These are phyloP conservation scores for Aspergillus ellipticus DNA, from an alignment of 495 filamentous ascomycete species.

Conservation along the genomic window DNA sequence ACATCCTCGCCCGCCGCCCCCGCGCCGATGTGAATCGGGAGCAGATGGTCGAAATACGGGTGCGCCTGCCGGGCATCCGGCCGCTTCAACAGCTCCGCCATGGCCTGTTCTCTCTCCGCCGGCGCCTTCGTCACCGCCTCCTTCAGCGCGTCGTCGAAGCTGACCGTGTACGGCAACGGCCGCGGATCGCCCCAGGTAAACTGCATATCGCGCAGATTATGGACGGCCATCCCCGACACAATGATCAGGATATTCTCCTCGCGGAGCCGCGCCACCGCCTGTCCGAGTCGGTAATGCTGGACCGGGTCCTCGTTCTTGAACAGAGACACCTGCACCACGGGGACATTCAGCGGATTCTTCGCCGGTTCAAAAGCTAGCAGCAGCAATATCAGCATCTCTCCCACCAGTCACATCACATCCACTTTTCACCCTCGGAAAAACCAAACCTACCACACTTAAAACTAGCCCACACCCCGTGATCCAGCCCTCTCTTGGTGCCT, in stretches of 20 bases:
- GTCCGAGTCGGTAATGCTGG: constrained; percentile 68
- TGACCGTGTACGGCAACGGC: constrained; percentile 62
- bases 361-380: constrained; percentile 62
- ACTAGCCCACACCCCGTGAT: constrained; percentile 77
- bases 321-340: constrained; percentile 78
- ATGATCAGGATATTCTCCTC: constrained; percentile 72
- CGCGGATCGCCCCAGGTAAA: constrained; percentile 39
- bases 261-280: constrained; percentile 63
- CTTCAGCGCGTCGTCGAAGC: constrained; percentile 76
- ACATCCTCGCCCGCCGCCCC: constrained; percentile 64
- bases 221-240: constrained; percentile 81
- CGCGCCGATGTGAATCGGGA: constrained; percentile 72
- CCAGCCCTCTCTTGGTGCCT: constrained; percentile 64
- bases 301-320: constrained; percentile 65
- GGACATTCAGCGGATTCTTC: constrained; percentile 71
- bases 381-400: not conserved
- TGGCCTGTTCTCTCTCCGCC: constrained; percentile 54
- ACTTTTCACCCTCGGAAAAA: no score
- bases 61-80: constrained; percentile 72
- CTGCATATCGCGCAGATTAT: constrained; percentile 70
- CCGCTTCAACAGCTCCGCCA: constrained; percentile 58
- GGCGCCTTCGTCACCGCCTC: constrained; percentile 56
- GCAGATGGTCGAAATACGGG: constrained; percentile 74
- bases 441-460: constrained; percentile 58
- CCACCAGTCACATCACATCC: no score